Evolutionary conservation across 495 filamentous ascomycete species (phyloP), one percentile per base, ranked within the genome.

Genomic region (Penicillium cataractarum): DNA sequence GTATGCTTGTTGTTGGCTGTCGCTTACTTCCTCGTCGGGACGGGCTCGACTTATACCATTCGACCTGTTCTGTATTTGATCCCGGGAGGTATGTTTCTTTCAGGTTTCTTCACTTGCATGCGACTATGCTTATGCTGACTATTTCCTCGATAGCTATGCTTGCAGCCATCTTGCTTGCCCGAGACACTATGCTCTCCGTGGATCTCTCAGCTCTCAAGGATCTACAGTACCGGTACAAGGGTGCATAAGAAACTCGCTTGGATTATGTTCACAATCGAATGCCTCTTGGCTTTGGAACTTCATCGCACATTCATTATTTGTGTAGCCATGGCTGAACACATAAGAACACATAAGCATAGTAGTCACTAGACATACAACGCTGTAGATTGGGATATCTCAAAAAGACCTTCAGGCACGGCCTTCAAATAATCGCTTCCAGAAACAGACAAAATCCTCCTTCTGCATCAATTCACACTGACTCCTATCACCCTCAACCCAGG

Each of bases 171-270:
- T 55, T 75, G 22, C 49, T 81, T 29, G 79, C 75, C 15, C 74
- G 67, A 56, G 61, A 68, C 31, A 40, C 74, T 0, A 83, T 85
- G 74, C 67, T 72, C 21, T 78, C 79, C 33, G 79, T 83, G 55
- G 79, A 83, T 58, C 57, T 83, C 8, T 67, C 73, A 10, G 58
- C 73, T 27, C 74, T 85, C 26, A 80, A 84, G 59, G 67, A 74
- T 51, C 73, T 85, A 21, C 78, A 74, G 57, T 85, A 85, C 62
- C 72, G 68, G 52, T 83, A 83, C 62, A 85, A 84, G 68, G 82
- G 82, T 42, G 82, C 80, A 33, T 84, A 73, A 39, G 4, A 4
- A 21, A 5, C 24, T 15, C 22, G 6, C 31, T 32, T 33, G 6
- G 37, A 67, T 39, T 60, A 51, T 27, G 53, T 56, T 50, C 9